Evolutionary conservation across 305 asterid species (phyloP).

Genomic region (Caryopteris hybrid): DNA sequence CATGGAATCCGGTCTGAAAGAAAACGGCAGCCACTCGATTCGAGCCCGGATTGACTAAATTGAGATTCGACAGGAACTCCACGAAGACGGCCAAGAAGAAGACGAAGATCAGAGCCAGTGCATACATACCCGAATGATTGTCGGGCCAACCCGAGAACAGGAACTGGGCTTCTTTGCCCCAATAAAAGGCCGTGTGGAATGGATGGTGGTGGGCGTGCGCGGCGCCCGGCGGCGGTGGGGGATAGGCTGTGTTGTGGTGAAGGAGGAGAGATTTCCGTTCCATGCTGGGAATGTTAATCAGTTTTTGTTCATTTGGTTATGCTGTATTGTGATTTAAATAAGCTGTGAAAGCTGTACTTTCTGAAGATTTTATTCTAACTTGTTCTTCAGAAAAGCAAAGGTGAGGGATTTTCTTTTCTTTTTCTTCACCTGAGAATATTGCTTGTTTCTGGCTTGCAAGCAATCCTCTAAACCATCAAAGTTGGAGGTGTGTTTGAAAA

Average conservation of each 20-base stretch:
- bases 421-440: slow-evolving; percentile 21
- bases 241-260: slow-evolving; percentile 27
- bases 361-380: slow-evolving; percentile 30
- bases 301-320: neutral
- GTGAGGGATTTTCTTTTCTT: slow-evolving; percentile 6
- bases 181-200: slow-evolving; percentile 46
- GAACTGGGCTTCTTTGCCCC: slow-evolving; percentile 55
- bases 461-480: slow-evolving; percentile 22
- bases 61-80: slow-evolving; percentile 48
- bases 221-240: slow-evolving; percentile 30
- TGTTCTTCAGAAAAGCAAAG: slow-evolving; percentile 27
- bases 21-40: slow-evolving; percentile 38
- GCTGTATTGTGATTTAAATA: slow-evolving; percentile 20
- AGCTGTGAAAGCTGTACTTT: slow-evolving; percentile 4
- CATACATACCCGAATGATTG: slow-evolving; percentile 57
- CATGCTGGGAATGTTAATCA: slow-evolving; percentile 23
- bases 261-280: slow-evolving; percentile 23
- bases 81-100: slow-evolving; percentile 51
- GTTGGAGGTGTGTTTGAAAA: neutral
- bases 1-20: slow-evolving; percentile 53
- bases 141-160: slow-evolving; percentile 80
- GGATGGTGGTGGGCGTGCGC: slow-evolving; percentile 30
- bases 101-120: slow-evolving; percentile 48
- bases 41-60: slow-evolving; percentile 53
- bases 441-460: slow-evolving; percentile 30